Percentiles rank a stretch among this genome's conserved stretches.
Conservation (phyloP, 2,329 filamentous ascomycete genomes). For the Fusarium paranaense region DNA sequence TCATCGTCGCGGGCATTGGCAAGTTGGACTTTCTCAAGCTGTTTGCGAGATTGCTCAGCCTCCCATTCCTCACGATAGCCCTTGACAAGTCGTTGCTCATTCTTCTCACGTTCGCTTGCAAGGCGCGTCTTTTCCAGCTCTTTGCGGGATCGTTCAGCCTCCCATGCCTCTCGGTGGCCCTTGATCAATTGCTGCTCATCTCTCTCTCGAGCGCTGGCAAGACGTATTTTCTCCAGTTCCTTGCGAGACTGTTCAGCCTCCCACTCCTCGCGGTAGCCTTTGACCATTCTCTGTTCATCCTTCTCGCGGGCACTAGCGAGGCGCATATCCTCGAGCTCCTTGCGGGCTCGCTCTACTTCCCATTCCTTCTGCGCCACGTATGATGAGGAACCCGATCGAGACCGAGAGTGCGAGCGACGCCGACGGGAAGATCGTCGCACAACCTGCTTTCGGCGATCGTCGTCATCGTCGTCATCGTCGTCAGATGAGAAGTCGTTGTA, state of each 20-base stretch:
- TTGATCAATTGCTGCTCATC: slow-evolving; percentile 53
- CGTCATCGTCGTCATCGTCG: slow-evolving; percentile 49
- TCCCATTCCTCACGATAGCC: slow-evolving; percentile 57
- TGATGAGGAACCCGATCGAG: slow-evolving; percentile 52
- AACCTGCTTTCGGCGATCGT: slow-evolving; percentile 46
- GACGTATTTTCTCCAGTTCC: slow-evolving; percentile 59
- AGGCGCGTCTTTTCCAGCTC: slow-evolving; percentile 60
- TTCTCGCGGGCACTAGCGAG: slow-evolving; percentile 54
- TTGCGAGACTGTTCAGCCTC: slow-evolving; percentile 51
- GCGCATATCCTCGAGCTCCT: slow-evolving; percentile 59
- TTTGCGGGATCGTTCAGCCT: slow-evolving; percentile 53
- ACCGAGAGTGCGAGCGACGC: slow-evolving; percentile 46
- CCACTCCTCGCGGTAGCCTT: slow-evolving; percentile 25
- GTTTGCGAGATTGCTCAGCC: slow-evolving; percentile 40
- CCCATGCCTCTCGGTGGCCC: slow-evolving; percentile 56
- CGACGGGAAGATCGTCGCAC: slow-evolving; percentile 40
- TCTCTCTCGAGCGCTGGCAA: slow-evolving; percentile 54
- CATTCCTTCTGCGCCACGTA: slow-evolving; percentile 58
- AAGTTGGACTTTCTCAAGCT: slow-evolving; percentile 35
- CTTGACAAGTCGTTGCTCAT: slow-evolving; percentile 52
- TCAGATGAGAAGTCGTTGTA: slow-evolving; percentile 62
- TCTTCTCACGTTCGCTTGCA: slow-evolving; percentile 53
- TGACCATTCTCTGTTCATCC: slow-evolving; percentile 49
- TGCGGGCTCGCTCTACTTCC: slow-evolving; percentile 52
- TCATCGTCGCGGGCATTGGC: slow-evolving; percentile 49